A percentile compares a stretch with the other conserved stretches of the same genome.
Conservation (phyloP, 768 basidiomycete genomes). For the Pleurotus djamor region DNA sequence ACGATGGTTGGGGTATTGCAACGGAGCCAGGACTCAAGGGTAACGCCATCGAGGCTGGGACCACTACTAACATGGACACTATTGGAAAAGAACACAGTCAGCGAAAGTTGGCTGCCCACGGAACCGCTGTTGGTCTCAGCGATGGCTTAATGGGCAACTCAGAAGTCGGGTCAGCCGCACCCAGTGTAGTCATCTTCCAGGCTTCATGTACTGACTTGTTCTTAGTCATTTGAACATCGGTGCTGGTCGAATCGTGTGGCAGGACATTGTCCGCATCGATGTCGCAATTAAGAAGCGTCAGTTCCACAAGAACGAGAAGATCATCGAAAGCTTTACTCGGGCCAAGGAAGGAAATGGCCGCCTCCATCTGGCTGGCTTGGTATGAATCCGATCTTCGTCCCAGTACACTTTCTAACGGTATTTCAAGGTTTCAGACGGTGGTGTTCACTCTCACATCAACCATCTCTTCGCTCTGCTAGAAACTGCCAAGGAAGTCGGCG, state of each 20-base stretch:
- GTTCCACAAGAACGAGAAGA: slow-evolving; percentile 76
- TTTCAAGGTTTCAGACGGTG: slow-evolving; percentile 83
- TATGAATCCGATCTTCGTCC: slow-evolving; percentile 28
- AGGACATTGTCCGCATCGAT: slow-evolving; percentile 96
- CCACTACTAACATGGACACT: slow-evolving; percentile 86
- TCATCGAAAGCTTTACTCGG: slow-evolving; percentile 69
- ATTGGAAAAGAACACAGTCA: slow-evolving; percentile 76
- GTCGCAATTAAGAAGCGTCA: slow-evolving; percentile 85
- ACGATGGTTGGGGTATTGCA: slow-evolving; percentile 95
- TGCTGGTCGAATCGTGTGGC: slow-evolving; percentile 94
- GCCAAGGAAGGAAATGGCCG: slow-evolving; percentile 85
- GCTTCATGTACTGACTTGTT: background rate
- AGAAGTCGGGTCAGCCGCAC: slow-evolving; percentile 79
- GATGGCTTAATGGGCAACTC: slow-evolving; percentile 99
- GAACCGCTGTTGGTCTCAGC: slow-evolving; percentile 87
- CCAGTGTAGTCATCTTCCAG: background rate
- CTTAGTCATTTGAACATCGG: slow-evolving; percentile 92
- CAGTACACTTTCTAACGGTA: background rate
- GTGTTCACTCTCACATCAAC: slow-evolving; percentile 93
- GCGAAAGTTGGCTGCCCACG: slow-evolving; percentile 78
- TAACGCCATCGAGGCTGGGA: slow-evolving; percentile 83
- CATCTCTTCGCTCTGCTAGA: slow-evolving; percentile 91
- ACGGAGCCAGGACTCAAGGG: slow-evolving; percentile 69
- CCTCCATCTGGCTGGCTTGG: slow-evolving; percentile 86
- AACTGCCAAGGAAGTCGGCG: slow-evolving; percentile 81